Base-by-base conservation (phyloP, 495 filamentous ascomycete genomes). In the Immersiella caudata region DNA sequence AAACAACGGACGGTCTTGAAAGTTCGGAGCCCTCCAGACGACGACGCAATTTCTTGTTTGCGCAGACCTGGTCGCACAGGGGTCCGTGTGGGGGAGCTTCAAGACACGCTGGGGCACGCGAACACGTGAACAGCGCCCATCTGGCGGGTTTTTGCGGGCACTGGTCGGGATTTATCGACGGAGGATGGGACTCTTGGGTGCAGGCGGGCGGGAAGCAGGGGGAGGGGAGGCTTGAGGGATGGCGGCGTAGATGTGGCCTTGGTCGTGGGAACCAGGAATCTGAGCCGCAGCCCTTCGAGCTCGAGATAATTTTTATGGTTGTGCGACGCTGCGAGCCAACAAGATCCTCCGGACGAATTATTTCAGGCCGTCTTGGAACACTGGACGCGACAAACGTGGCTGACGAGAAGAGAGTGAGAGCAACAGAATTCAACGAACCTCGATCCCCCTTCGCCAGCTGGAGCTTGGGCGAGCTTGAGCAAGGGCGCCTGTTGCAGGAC, bases 91-190 rank as follows among this genome's bases (percentile, higher is more conserved):
- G 71, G 70, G 68, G 60, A 46, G 26, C 14, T 29, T 65, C 46
- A 70, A 75, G 74, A 74, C 72, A 74, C 67, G 72, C 68, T 68
- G 70, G 65, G 65, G 64, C 67, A 71, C 65, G 67, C 69, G 66
- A 57, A 70, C 74, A 76, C 71, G 73, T 73, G 73, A 76, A 71
- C 25, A 65, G 52, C 22, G 60, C 49, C 49, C 33, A 24, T 27
- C 14, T 46, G 40, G 40, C 40, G 40, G 40, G 40, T 46, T 54
- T 62, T 35, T 21, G 25, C 18, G 24, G 40, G n/a, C 16, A 33
- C 60, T 55, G 40, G 46, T 68, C 62, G 67, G 62, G 64, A 65
- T 69, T 60, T 71, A 56, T 69, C 54, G 56, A 49, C 49, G 61
- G 20, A 50, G 61, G 62, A 63, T 59, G 61, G 36, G 65, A 29